These are phyloP conservation scores for Wallacemonas rigidus DNA, from an alignment of 208 protist species.

Conservation along the genomic window DNA sequence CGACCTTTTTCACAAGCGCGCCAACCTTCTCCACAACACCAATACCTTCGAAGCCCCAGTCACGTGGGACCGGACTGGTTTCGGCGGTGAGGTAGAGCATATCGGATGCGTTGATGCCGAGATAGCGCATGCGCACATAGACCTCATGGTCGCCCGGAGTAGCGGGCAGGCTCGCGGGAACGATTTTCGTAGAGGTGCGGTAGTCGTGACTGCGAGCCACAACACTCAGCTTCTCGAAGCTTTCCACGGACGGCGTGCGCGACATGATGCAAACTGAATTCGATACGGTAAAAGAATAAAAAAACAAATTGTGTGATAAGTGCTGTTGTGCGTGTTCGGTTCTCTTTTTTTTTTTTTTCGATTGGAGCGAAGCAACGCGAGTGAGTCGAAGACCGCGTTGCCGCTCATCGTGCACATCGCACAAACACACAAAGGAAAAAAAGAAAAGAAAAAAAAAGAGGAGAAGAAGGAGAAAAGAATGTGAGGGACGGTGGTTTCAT, in stretches of 20 bases:
- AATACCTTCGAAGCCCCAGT: constrained; percentile 79
- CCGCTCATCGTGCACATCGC: no score
- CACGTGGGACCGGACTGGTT: constrained; percentile 62
- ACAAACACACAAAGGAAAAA: background rate
- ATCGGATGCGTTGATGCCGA: constrained; percentile 80
- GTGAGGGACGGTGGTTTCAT: no score
- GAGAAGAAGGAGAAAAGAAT: background rate
- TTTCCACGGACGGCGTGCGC: background rate
- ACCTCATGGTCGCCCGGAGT: constrained; percentile 36
- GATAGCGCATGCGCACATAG: constrained; percentile 50
- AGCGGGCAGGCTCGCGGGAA: constrained; percentile 3
- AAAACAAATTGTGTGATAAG: no score
- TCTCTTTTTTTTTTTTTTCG: no score
- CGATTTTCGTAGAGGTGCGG: constrained; percentile 34
- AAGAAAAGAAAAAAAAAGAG: background rate
- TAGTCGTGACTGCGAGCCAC: constrained; percentile 32
- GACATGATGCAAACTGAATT: background rate
- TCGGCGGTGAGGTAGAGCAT: constrained; percentile 49
- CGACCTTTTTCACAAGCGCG: constrained; percentile 34
- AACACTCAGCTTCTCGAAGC: constrained; percentile 35
- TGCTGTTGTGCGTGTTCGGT: no score
- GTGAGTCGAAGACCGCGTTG: no score
- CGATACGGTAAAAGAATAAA: no score
- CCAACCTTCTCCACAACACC: constrained; percentile 59
- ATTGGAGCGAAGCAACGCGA: no score